Evolutionary conservation across 2,329 filamentous ascomycete genomes (phyloP), one percentile per base, ranked within the genome.

Genomic region (Ascosphaera apis): DNA sequence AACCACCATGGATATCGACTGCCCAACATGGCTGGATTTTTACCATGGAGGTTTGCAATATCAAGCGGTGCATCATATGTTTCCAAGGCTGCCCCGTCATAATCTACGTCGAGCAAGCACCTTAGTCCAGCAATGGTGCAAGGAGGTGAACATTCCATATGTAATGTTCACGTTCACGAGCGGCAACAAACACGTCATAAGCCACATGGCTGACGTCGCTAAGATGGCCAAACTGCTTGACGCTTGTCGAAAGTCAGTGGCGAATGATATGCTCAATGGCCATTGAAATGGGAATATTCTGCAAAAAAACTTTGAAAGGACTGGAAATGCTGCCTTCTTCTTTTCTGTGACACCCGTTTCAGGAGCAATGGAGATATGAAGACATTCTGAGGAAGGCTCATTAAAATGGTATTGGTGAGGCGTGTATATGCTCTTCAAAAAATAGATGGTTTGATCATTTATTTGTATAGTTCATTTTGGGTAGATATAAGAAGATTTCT

Each of bases 1-100:
- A 44, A 92, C 83, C 1, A 91, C 83, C 9, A 91, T 92, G 82
- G 82, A 91, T 43, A 73, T 91, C 15, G 81, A 88, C 50, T 91
- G 82, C 49, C 80, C 82, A 1, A 63, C 67, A 9, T 91, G 83
- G 82, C 63, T 91, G 9, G 82, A 91, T 50, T 91, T 83, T 50
- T 69, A 91, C 53, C 82, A 91, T 46, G 82, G 82, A 15, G 83
- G 82, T 3, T 60, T 91, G 41, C 83, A 91, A 53, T 91, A 91
- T 54, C 82, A 91, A 54, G 81, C 76, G 5, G 75, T 91, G 36
- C 82, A 91, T 49, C 82, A 91, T 50, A 59, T 91, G 15, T 91
- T 75, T 50, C 82, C 82, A 1, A 69, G 82, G 8, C 72, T 91
- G 41, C 83, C 83, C 7, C 66, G 82, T 31, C 82, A 91, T 53